Conservation (phyloP, 2,329 filamentous ascomycete genomes). For the Fusarium albidum region DNA sequence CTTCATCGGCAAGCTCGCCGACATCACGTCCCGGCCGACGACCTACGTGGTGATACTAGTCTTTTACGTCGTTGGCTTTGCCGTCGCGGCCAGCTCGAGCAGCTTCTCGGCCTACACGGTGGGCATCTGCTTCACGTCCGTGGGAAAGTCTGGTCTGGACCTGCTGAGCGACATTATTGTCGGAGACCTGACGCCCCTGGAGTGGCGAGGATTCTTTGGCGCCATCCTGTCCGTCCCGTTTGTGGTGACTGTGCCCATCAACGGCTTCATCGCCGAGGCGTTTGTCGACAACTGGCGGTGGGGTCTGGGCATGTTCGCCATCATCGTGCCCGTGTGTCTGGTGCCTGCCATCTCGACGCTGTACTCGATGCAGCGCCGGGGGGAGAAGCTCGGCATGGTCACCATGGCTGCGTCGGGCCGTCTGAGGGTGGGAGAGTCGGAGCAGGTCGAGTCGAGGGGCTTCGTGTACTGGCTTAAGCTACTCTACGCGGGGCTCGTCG, state of each 20-base stretch:
- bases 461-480: conserved; percentile 39
- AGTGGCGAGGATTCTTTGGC: conserved; percentile 47
- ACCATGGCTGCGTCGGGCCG: conserved; percentile 44
- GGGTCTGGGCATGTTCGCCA: conserved; percentile 68
- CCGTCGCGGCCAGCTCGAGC: conserved; percentile 43
- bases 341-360: conserved; percentile 62
- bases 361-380: no score
- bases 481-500: conserved; percentile 38
- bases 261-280: conserved; percentile 50
- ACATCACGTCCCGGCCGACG: conserved; percentile 49
- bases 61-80: conserved; percentile 49
- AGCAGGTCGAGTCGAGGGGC: conserved; percentile 32
- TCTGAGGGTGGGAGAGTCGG: conserved; percentile 21
- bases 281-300: conserved; percentile 48
- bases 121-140: conserved; percentile 50
- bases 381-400: conserved; percentile 56
- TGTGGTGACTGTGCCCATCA: no score
- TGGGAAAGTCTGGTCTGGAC: conserved; percentile 66
- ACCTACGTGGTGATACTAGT: conserved; percentile 50
- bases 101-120: conserved; percentile 46
- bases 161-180: conserved; percentile 70
- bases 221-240: conserved; percentile 41
- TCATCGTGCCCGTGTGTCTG: conserved; percentile 64
- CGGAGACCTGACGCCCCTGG: conserved; percentile 65
- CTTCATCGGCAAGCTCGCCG: conserved; percentile 49